Percentiles rank a stretch among this genome's conserved stretches.
phyloP scores from a whole-genome alignment of 2,329 filamentous ascomycete genomes.

The Trichocomaceae sp. region DNA sequence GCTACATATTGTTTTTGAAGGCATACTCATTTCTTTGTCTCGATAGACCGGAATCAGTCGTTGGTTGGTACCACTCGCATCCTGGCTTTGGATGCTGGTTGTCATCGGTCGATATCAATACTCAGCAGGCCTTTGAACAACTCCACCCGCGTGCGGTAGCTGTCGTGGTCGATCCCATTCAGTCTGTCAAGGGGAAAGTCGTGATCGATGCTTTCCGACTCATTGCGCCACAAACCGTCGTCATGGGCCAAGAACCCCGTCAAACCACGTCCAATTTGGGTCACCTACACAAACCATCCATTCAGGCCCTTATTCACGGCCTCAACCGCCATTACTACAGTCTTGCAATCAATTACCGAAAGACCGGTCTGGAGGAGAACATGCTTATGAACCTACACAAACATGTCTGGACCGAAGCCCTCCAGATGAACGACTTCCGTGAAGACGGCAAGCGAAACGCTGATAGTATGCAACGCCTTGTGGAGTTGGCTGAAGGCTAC shows the following conservation, averaged over 20 bases:
- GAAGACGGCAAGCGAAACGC: conserved; percentile 78
- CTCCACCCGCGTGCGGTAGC: conserved; percentile 93
- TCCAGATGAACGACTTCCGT: conserved; percentile 95
- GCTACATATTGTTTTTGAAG: not conserved
- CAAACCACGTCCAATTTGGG: conserved; percentile 97
- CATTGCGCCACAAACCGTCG: conserved; percentile 94
- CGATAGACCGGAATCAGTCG: conserved; percentile 85
- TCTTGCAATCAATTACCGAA: conserved; percentile 96
- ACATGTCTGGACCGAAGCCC: conserved; percentile 96
- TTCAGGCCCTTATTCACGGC: conserved; percentile 96
- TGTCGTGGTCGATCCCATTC: conserved; percentile 96
- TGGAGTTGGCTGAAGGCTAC: conserved; percentile 86
- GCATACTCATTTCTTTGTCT: not conserved
- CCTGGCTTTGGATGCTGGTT: conserved; percentile 99
- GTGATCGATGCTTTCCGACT: conserved; percentile 98
- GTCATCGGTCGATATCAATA: conserved; percentile 98
- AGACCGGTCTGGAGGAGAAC: conserved; percentile 95
- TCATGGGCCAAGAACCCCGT: conserved; percentile 95
- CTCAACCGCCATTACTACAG: conserved; percentile 99
- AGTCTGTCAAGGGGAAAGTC: conserved; percentile 99
- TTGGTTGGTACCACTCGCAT: conserved; percentile 99
- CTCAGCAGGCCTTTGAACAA: conserved; percentile 99
- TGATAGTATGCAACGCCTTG: conserved; percentile 79
- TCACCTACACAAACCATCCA: conserved; percentile 98
- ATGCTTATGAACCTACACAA: conserved; percentile 99